Base-by-base conservation (phyloP, 768 basidiomycete genomes). In the Leccinum arenicola region DNA sequence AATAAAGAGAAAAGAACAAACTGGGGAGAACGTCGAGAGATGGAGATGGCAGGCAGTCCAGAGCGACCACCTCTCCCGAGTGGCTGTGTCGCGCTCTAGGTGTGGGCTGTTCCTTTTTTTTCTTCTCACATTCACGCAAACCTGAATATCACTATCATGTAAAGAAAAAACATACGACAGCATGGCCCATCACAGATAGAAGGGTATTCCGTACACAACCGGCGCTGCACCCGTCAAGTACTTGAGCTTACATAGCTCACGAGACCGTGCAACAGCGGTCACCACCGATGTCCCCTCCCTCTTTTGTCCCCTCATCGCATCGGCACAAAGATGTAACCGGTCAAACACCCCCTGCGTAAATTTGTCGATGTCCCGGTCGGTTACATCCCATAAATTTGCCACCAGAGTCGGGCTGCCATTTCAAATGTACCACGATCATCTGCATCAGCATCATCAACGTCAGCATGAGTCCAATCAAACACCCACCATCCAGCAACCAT, bases 341-440 rank as follows among this genome's bases (percentile, higher is more conserved):
- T 87, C 85, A 65, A 97, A 88, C 15, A 97, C 94, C 1, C 87
- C 77, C 61, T 88, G 84, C 2, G 95, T 89, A 62, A 97, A 86
- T 64, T 91, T 91, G 78, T 99, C 96, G 66, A 98, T 96, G 69
- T 99, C 97, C 50, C 88, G 84, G 77, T 99, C 97, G 0, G 96
- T 98, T 8, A 98, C 97, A 67, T 98, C 97, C 97, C 97, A 99
- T 5, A 98, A 77, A 68, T 96, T 98, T 1, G 93, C 97, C 12
- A 98, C 85, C 33, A 98, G 80, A 1, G 94, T 89, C 17, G 97
- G 96, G 61, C 96, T 95, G 61, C 54, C 61, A 40, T 52, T 29
- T 40, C 15, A 50, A 43, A 38, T 55, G 11, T 8, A 59, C 55
- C 43, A 12, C 15, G 14, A 49, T 62, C 31, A 33, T 12, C 27